These are phyloP conservation scores for Earliella scabrosa DNA, from an alignment of 1,284 basidiomycete genomes.

Conservation along the genomic window DNA sequence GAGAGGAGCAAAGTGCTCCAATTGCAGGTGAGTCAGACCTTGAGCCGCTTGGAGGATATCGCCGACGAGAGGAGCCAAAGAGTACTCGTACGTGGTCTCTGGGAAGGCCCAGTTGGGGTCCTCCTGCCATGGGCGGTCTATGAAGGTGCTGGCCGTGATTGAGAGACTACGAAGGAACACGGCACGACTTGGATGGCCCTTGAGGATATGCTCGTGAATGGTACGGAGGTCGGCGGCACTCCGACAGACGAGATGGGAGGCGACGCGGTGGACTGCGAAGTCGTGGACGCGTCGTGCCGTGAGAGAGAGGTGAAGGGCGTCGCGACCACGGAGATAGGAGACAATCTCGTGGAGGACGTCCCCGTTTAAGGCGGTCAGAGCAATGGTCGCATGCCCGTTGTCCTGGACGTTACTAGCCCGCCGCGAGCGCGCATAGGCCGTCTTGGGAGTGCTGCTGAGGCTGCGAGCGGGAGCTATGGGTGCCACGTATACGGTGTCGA, in stretches of 20 bases:
- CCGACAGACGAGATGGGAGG: constrained; percentile 12
- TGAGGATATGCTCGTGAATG: constrained; percentile 9
- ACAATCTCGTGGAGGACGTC: constrained; percentile 18
- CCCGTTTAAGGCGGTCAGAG: constrained; percentile 9
- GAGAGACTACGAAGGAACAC: constrained; percentile 17
- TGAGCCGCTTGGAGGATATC: constrained; percentile 15
- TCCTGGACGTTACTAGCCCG: background rate
- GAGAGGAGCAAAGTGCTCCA: constrained; percentile 11
- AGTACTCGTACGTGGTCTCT: constrained; percentile 18
- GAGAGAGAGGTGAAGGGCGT: constrained; percentile 21
- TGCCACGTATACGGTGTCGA: background rate
- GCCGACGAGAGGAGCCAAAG: constrained; percentile 10
- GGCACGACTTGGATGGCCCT: constrained; percentile 3
- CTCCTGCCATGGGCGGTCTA: constrained; percentile 20
- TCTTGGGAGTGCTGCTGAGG: background rate
- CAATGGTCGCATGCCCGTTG: background rate
- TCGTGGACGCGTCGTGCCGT: constrained; percentile 13
- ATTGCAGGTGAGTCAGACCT: constrained; percentile 7
- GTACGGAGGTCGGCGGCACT: constrained; percentile 3
- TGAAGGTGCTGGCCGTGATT: constrained; percentile 12
- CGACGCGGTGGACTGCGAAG: constrained; percentile 15
- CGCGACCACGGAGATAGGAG: constrained; percentile 14
- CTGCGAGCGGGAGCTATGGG: background rate
- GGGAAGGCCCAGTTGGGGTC: constrained; percentile 20
- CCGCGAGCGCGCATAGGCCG: background rate